Conservation (phyloP, 1,284 basidiomycete genomes). For the Papiliotrema laurentii region DNA sequence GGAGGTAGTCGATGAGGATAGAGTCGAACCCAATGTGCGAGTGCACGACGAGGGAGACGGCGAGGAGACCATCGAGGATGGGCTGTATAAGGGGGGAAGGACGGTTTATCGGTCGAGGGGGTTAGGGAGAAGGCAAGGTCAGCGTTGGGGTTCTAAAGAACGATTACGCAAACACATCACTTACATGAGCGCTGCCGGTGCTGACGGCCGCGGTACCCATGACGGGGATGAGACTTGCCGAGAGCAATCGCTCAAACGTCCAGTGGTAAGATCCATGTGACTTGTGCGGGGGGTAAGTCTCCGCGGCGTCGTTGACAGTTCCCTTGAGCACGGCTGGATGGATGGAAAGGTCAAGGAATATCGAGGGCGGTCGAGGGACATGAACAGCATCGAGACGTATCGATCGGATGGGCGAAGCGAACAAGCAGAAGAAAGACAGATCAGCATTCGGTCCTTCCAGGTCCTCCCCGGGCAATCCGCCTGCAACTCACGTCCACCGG, state of each 20-base stretch:
- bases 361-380: not conserved
- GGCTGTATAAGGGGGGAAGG: too few relatives aligned
- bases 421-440: not conserved
- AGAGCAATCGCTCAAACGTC: conserved; percentile 91
- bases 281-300: conserved; percentile 75
- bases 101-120: too few relatives aligned
- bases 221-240: conserved; percentile 80
- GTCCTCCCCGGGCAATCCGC: not conserved
- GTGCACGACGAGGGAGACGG: conserved; percentile 82
- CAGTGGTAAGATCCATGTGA: conserved; percentile 94
- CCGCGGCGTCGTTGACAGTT: conserved; percentile 90
- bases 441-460: not conserved
- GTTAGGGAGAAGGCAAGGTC: conserved; percentile 8
- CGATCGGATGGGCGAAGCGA: not conserved
- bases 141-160: not conserved
- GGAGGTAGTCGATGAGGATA: conserved; percentile 80
- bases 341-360: not conserved
- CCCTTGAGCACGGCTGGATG: conserved; percentile 78
- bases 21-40: conserved; percentile 82
- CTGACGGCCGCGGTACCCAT: conserved; percentile 74
- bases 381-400: not conserved
- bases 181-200: conserved; percentile 60
- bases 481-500: conserved; percentile 46
- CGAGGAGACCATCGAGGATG: conserved; percentile 81
- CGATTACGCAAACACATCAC: conserved; percentile 12